Evolutionary conservation across 352 stramenopile genomes (phyloP).

Genomic region (Globisporangium perplexum): DNA sequence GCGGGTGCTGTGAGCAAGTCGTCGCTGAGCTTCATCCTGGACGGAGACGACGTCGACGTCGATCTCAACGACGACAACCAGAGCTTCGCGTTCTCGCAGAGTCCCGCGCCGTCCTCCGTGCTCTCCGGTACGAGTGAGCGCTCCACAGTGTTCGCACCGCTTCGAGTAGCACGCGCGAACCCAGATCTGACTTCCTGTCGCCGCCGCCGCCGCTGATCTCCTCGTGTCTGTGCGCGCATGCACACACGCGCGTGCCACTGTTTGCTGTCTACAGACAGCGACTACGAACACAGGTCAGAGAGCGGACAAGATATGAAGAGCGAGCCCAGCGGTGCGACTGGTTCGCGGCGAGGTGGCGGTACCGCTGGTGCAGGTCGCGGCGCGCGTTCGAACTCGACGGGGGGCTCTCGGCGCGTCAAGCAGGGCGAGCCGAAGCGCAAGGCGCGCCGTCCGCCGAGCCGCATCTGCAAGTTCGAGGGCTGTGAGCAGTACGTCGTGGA

Average conservation of each 20-base stretch:
- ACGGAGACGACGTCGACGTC: conserved; percentile 7
- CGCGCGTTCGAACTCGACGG: neutral
- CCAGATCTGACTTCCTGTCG: conserved; percentile 8
- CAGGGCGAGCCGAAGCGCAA: conserved; percentile 42
- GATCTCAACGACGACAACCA: conserved; percentile 8
- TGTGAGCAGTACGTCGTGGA: conserved; percentile 80
- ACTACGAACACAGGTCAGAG: conserved; percentile 11
- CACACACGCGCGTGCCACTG: conserved; percentile 3
- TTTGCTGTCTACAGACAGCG: conserved; percentile 9
- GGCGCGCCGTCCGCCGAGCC: conserved; percentile 42
- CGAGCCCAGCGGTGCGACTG: neutral
- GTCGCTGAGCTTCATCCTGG: conserved; percentile 71
- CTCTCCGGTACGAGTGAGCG: conserved; percentile 12
- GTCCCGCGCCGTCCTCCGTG: conserved; percentile 15
- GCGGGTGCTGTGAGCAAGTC: conserved; percentile 35
- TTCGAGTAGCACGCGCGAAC: neutral
- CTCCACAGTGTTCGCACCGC: neutral
- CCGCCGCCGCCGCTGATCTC: neutral
- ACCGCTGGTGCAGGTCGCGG: neutral
- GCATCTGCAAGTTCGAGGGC: conserved; percentile 65
- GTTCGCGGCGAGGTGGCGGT: neutral
- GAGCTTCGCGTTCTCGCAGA: conserved; percentile 9
- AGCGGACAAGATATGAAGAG: conserved; percentile 5
- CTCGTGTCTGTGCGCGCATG: too few species aligned
- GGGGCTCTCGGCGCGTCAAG: conserved; percentile 14